Base-by-base conservation (phyloP, 495 filamentous ascomycete species). In the Xylaria venustula region DNA sequence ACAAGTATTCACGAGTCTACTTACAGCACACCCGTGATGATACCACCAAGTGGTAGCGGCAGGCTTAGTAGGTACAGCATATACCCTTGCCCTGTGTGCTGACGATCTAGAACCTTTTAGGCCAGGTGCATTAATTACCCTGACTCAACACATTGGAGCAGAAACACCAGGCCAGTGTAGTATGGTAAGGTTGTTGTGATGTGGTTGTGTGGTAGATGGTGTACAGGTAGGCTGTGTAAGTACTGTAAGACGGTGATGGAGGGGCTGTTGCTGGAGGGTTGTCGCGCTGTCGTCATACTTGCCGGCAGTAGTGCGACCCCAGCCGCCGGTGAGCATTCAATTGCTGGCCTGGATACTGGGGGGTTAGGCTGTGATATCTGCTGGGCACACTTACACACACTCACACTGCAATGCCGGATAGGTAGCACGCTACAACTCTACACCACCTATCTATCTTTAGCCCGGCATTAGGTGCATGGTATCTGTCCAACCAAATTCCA, bases 301-400 rank as follows among this genome's bases (percentile, higher is more conserved):
- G 47, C 41, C 37, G n/a, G 37, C 56, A 36, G 36, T 36, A 50
- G 57, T 60, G 47, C 57, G 40, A 60, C 47, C 47, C 57, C 30
- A 44, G 36, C 37, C 47, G 19, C 47, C 47, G 57, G 48, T 45
- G 26, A 52, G 37, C 22, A 32, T 20, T 30, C 34, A 9, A 51
- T n/a, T n/a, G n/a, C n/a, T n/a, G n/a, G n/a, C n/a, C n/a, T n/a
- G n/a, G n/a, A n/a, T n/a, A n/a, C n/a, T n/a, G n/a, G n/a, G n/a
- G n/a, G n/a, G n/a, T n/a, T n/a, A n/a, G n/a, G n/a, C n/a, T n/a
- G n/a, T n/a, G n/a, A n/a, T n/a, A n/a, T n/a, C n/a, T n/a, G n/a
- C n/a, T n/a, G n/a, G n/a, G n/a, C n/a, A n/a, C n/a, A n/a, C n/a
- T n/a, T n/a, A n/a, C n/a, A n/a, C n/a, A n/a, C n/a, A n/a, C n/a